Evolutionary conservation across 2,329 filamentous ascomycete genomes (phyloP).

Genomic region (Dactylellina haptotyla): DNA sequence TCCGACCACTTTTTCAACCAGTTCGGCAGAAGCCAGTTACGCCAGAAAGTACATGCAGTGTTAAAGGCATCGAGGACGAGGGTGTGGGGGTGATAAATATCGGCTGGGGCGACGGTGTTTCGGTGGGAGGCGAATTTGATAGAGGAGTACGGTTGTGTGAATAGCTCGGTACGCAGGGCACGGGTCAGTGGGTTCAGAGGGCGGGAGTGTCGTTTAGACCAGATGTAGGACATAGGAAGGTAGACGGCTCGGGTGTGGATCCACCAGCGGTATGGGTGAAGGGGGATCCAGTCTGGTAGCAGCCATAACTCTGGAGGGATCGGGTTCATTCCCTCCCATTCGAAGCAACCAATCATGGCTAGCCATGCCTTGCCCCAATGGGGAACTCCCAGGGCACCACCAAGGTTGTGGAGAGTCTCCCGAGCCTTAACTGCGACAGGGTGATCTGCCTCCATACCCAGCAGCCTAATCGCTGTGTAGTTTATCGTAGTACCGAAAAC

Average conservation of each 20-base stretch:
- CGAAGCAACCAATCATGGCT: conserved; percentile 79
- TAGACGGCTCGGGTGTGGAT: conserved; percentile 99
- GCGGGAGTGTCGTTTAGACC: conserved; percentile 81
- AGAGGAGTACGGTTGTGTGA: conserved; percentile 77
- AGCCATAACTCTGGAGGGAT: conserved; percentile 92
- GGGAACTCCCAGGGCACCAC: conserved; percentile 82
- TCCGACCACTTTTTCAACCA: conserved; percentile 77
- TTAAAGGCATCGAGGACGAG: conserved; percentile 83
- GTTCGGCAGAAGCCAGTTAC: conserved; percentile 76
- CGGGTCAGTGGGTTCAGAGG: conserved; percentile 78
- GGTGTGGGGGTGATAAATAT: conserved; percentile 94
- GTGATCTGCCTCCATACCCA: conserved; percentile 86
- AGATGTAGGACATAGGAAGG: conserved; percentile 88
- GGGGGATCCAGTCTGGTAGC: conserved; percentile 86
- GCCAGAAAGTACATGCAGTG: conserved; percentile 81
- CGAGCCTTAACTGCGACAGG: conserved; percentile 86
- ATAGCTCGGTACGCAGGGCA: conserved; percentile 81
- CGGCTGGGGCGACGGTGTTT: conserved; percentile 79
- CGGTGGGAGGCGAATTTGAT: conserved; percentile 82
- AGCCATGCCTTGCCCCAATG: conserved; percentile 99
- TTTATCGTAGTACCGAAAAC: conserved; percentile 92
- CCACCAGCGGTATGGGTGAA: conserved; percentile 96
- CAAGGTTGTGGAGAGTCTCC: conserved; percentile 81
- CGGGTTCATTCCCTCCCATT: conserved; percentile 95
- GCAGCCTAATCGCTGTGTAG: conserved; percentile 80